Conservation (phyloP, 495 filamentous ascomycete species). For the Lasiosphaeria miniovina region DNA sequence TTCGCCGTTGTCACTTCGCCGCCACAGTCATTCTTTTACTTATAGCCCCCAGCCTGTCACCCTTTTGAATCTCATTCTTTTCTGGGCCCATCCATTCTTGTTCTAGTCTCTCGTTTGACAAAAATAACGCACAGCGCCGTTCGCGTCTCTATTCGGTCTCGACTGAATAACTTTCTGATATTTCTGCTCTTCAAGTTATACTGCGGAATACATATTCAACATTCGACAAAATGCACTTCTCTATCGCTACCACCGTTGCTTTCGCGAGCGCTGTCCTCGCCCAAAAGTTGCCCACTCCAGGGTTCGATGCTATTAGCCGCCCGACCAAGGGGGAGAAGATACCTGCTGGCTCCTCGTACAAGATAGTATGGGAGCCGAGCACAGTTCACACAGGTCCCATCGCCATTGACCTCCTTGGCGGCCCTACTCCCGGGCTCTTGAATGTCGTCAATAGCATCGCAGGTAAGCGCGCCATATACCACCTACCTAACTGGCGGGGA, state of each 20-base stretch:
- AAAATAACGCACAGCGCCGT: background rate
- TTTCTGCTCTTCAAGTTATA: background rate
- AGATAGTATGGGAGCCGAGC: conserved; percentile 28
- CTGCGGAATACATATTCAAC: background rate
- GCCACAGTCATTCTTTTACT: conserved; percentile 3
- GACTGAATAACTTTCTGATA: conserved; percentile 1
- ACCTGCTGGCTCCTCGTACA: conserved; percentile 38
- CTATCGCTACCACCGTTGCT: conserved; percentile 42
- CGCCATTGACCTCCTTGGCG: conserved; percentile 42
- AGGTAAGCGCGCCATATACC: conserved; percentile 32
- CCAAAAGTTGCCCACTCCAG: conserved; percentile 29
- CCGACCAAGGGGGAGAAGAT: conserved; percentile 35
- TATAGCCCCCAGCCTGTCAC: conserved; percentile 14
- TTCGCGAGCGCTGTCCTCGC: conserved; percentile 40
- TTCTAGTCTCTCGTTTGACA: conserved; percentile 17
- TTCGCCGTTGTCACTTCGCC: background rate
- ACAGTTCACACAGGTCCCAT: conserved; percentile 32
- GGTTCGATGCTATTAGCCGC: conserved; percentile 39
- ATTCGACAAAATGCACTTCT: conserved; percentile 43
- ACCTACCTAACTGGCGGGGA: background rate
- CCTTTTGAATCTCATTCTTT: conserved; percentile 7
- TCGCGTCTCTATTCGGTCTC: background rate
- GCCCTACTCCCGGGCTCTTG: conserved; percentile 28
- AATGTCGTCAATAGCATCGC: conserved; percentile 29
- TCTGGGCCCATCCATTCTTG: background rate